Base-by-base conservation (phyloP, 345 rosid genomes). In the Corymbia maculata region DNA sequence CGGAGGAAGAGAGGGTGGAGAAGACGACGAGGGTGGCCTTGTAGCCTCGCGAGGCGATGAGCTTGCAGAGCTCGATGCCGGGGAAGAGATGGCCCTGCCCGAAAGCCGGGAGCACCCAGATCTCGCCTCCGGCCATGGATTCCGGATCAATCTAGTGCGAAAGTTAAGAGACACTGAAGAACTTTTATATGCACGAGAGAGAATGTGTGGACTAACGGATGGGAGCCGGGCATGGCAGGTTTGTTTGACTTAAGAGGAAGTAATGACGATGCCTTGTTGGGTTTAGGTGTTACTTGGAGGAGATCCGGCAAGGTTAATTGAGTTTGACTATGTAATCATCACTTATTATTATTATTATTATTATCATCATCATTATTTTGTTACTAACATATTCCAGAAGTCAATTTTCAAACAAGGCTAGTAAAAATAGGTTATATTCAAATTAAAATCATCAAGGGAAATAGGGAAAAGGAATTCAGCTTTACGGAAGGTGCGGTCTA, bases 51-150 rank as follows among this genome's bases (percentile, higher is more conserved):
- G 52, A 88, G 55, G 89, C 55, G 82, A 90, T 87, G 79, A 89
- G 92, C 51, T 88, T 92, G 89, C 92, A 92, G 19, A 90, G 92
- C 89, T 89, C 89, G 84, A 90, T 88, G 88, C 92, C 85, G 26
- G 91, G 93, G 80, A 88, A 86, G 49, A 90, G 91, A 59, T 92
- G 92, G 70, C 93, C 93, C 36, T 87, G 90, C 51, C 91, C 92
- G 51, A 80, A 85, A 51, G 85, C 87, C 84, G 92, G 89, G 47
- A 92, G 89, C 28, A 89, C 91, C 59, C 87, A 86, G 12, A 90
- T 86, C 89, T 90, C 89, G 14, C 28, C 55, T 50, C 44, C 88
- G 0, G 47, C 42, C 57, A 47, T 85, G 13, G 51, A 22, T 82
- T 52, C 6, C 21, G 75, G 75, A 30, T n/a, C 75, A 17, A 66